phyloP scores from a whole-genome alignment of 495 filamentous ascomycete genomes.

The Chaetomidium leptoderma region DNA sequence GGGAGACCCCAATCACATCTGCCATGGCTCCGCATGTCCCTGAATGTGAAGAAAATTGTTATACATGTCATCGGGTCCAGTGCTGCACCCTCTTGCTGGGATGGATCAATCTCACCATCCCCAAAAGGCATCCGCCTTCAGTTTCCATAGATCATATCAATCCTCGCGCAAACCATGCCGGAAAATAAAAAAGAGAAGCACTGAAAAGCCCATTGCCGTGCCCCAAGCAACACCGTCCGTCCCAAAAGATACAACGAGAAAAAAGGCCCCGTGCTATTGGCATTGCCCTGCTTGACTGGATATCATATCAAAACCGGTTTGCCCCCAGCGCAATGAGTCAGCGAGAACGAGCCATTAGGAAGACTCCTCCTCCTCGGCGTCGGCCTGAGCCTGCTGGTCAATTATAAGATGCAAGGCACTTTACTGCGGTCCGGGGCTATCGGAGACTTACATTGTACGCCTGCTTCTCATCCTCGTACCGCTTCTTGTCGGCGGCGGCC shows the following conservation, averaged over 20 bases:
- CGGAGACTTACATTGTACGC: constrained; percentile 69
- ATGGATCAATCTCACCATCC: constrained; percentile 26
- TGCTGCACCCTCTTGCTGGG: constrained; percentile 15
- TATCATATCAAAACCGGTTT: constrained; percentile 30
- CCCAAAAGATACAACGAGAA: constrained; percentile 43
- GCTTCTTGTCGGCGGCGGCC: constrained; percentile 94
- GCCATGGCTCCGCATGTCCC: not conserved
- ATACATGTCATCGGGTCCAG: constrained; percentile 23
- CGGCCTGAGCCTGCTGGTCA: constrained; percentile 42
- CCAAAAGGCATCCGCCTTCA: constrained; percentile 21
- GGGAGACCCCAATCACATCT: constrained; percentile 5
- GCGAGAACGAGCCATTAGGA: constrained; percentile 31
- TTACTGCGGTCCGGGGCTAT: not conserved
- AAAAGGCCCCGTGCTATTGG: constrained; percentile 26
- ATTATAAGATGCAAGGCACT: constrained; percentile 10
- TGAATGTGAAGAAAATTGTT: constrained; percentile 20
- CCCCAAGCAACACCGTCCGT: constrained; percentile 42
- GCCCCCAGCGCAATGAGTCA: constrained; percentile 30
- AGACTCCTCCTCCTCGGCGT: constrained; percentile 44
- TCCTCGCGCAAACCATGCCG: constrained; percentile 33
- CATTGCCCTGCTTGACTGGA: constrained; percentile 25
- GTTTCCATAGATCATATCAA: constrained; percentile 31
- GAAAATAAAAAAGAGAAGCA: constrained; percentile 30
- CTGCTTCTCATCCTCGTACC: constrained; percentile 96
- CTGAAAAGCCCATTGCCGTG: constrained; percentile 34